Percentiles rank a stretch among this genome's conserved stretches.
Conservation (phyloP, 306 rosid species). For the Rubus idaeus region DNA sequence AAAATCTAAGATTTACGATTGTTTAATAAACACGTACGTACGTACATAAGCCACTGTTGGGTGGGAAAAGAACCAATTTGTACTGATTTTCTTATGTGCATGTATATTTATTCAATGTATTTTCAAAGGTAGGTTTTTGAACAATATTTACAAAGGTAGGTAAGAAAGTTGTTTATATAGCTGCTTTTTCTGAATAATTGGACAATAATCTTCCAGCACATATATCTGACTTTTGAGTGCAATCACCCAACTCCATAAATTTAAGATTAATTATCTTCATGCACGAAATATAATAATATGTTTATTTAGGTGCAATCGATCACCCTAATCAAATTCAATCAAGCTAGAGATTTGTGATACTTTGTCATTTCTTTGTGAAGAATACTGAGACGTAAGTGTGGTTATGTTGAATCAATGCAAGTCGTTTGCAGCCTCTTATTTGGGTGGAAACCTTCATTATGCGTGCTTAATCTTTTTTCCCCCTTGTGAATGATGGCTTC, state of each 20-base stretch:
- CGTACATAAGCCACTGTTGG: background rate
- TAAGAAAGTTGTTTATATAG: slow-evolving; percentile 2
- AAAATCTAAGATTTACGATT: background rate
- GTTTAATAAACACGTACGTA: background rate
- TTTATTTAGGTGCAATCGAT: too few species aligned
- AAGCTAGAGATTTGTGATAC: background rate
- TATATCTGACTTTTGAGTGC: slow-evolving; percentile 14
- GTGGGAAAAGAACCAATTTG: slow-evolving; percentile 24
- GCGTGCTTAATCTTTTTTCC: background rate
- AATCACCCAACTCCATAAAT: background rate
- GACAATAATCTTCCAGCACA: background rate
- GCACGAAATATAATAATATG: background rate
- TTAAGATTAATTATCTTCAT: background rate
- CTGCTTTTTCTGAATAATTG: slow-evolving; percentile 37
- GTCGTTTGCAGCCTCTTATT: background rate
- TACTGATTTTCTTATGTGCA: background rate
- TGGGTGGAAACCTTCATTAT: background rate
- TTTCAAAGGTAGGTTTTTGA: slow-evolving; percentile 26
- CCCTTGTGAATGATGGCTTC: background rate
- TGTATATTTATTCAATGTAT: slow-evolving; percentile 17
- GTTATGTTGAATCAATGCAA: background rate
- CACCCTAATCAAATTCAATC: background rate
- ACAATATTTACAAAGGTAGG: slow-evolving; percentile 23
- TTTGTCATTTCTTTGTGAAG: background rate
- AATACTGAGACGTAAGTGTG: too few species aligned